phyloP scores from a whole-genome alignment of 2,329 filamentous ascomycete species.

The Ophiostoma triangulosporum region DNA sequence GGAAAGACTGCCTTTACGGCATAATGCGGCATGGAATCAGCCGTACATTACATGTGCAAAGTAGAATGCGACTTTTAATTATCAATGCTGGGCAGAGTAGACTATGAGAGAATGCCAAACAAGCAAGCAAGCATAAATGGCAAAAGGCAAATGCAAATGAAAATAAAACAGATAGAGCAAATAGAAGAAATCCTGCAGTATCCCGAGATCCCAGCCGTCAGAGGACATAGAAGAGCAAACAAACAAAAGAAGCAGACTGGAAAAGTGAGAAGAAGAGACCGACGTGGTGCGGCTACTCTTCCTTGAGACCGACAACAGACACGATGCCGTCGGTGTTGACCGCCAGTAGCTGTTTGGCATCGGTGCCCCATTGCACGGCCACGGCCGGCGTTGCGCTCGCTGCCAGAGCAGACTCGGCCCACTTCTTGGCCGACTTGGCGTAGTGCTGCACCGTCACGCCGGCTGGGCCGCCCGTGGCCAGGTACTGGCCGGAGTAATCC shows the following conservation, averaged over 20 bases:
- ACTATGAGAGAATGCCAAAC: background rate
- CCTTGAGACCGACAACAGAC: slow-evolving; percentile 50
- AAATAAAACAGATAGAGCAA: background rate
- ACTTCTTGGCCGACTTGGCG: slow-evolving; percentile 71
- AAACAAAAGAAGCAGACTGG: background rate
- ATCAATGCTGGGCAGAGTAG: background rate
- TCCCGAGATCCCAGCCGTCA: background rate
- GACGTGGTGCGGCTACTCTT: slow-evolving; percentile 17
- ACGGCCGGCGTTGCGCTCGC: slow-evolving; percentile 56
- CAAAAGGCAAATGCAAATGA: background rate
- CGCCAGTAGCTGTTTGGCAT: slow-evolving; percentile 60
- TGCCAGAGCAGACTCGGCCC: slow-evolving; percentile 60
- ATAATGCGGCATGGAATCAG: too few relatives aligned
- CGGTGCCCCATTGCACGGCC: slow-evolving; percentile 63
- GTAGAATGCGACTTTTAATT: background rate
- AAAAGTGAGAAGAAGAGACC: background rate
- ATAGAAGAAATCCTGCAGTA: background rate
- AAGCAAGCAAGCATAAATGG: background rate
- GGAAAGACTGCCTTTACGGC: too few relatives aligned
- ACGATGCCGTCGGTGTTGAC: slow-evolving; percentile 64
- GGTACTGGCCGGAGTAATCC: slow-evolving; percentile 92
- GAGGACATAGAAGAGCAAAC: background rate
- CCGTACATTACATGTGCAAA: background rate
- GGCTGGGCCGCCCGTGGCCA: slow-evolving; percentile 66
- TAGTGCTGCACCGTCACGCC: slow-evolving; percentile 85